These are phyloP conservation scores for Aphanomyces cochlioides DNA, from an alignment of 352 stramenopile genomes.

Conservation along the genomic window DNA sequence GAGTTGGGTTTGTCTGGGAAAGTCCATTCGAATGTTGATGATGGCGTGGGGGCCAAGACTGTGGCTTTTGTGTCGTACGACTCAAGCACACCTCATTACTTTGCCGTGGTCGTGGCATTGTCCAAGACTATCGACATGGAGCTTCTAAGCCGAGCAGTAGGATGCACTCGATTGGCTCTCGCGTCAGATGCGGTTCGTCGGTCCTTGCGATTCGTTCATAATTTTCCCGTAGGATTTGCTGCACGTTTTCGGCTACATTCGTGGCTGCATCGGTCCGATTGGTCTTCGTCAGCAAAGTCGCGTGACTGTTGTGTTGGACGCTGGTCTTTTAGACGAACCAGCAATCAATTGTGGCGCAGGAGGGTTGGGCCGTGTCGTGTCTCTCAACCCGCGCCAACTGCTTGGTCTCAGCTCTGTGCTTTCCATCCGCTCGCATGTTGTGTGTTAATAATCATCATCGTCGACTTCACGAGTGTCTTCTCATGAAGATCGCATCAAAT, in stretches of 20 bases:
- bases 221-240: slow-evolving; percentile 44
- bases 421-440: too few relatives aligned
- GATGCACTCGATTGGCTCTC: slow-evolving; percentile 38
- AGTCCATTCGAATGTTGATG: not conserved
- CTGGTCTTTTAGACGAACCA: slow-evolving; percentile 31
- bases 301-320: slow-evolving; percentile 54
- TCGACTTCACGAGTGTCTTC: too few relatives aligned
- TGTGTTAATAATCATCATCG: too few relatives aligned
- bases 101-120: slow-evolving; percentile 49
- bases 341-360: slow-evolving; percentile 54
- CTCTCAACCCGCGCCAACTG: not conserved
- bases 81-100: slow-evolving; percentile 32
- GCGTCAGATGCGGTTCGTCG: slow-evolving; percentile 47
- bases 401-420: too few relatives aligned
- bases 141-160: slow-evolving; percentile 31
- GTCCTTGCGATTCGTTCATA: not conserved
- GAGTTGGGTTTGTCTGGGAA: not conserved
- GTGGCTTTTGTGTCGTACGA: slow-evolving; percentile 47
- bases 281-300: slow-evolving; percentile 49
- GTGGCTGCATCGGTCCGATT: slow-evolving; percentile 58
- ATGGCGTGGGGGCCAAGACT: slow-evolving; percentile 47
- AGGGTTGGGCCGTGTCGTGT: not conserved
- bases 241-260: slow-evolving; percentile 59
- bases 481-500: too few relatives aligned
- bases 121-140: slow-evolving; percentile 54